Evolutionary conservation across 2,329 filamentous ascomycete species (phyloP).

Genomic region (Aspergillus caelatus): DNA sequence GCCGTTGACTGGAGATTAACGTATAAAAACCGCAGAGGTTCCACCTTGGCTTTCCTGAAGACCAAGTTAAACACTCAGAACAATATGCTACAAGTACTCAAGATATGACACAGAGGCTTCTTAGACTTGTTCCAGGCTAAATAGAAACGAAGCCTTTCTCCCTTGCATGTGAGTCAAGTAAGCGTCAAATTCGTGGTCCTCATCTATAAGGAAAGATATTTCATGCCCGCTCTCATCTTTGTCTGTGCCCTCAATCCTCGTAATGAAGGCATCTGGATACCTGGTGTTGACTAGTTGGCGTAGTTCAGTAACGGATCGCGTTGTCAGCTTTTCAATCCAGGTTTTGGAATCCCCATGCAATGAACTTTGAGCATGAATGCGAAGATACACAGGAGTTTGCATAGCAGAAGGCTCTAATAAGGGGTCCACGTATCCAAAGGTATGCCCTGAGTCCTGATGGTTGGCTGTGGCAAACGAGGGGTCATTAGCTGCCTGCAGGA

Average conservation of each 20-base stretch:
- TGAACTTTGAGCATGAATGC: constrained; percentile 67
- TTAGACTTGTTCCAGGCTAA: constrained; percentile 39
- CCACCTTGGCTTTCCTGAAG: neutral
- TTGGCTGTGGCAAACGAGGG: constrained; percentile 43
- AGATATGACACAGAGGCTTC: neutral
- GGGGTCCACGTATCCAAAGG: constrained; percentile 42
- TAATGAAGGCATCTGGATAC: constrained; percentile 62
- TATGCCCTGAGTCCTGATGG: constrained; percentile 34
- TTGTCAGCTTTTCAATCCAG: constrained; percentile 68
- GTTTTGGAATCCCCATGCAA: constrained; percentile 50
- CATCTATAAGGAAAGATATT: constrained; percentile 65
- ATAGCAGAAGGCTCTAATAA: constrained; percentile 35
- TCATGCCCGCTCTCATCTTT: constrained; percentile 63
- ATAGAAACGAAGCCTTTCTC: constrained; percentile 58
- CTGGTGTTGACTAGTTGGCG: constrained; percentile 63
- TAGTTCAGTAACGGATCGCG: constrained; percentile 63
- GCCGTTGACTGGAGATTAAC: neutral
- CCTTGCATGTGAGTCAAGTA: constrained; percentile 68
- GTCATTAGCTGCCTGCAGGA: constrained; percentile 60
- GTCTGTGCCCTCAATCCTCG: constrained; percentile 68
- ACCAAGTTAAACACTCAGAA: neutral
- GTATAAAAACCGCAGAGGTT: neutral
- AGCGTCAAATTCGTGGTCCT: constrained; percentile 71
- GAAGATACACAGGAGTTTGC: constrained; percentile 66
- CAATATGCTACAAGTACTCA: neutral